Percentiles rank a stretch among this genome's conserved stretches.
Evolutionary conservation across 495 filamentous ascomycete genomes (phyloP).

Genomic region (Collariella sp.): DNA sequence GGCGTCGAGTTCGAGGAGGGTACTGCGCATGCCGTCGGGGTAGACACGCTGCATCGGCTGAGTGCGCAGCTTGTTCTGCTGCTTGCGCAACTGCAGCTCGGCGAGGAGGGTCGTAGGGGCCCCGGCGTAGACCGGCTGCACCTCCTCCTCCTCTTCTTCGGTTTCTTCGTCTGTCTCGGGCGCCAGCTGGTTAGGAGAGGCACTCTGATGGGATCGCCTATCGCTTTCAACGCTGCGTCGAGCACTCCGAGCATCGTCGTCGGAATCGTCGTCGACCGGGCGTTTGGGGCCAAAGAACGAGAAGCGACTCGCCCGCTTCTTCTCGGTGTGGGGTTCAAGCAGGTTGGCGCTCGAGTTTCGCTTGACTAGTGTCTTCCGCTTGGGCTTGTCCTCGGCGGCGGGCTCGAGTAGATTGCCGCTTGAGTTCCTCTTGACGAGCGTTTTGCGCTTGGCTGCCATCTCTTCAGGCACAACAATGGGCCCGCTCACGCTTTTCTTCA

Average conservation of each 20-base stretch:
- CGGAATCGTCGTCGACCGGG: slow-evolving; percentile 12
- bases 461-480: neutral
- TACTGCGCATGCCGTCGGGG: slow-evolving; percentile 75
- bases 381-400: slow-evolving; percentile 2
- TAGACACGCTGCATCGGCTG: slow-evolving; percentile 57
- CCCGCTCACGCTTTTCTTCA: slow-evolving; percentile 8
- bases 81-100: slow-evolving; percentile 82
- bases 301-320: slow-evolving; percentile 33
- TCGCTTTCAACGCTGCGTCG: neutral
- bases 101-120: slow-evolving; percentile 85
- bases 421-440: slow-evolving; percentile 11
- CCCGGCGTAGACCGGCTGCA: slow-evolving; percentile 46
- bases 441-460: slow-evolving; percentile 3
- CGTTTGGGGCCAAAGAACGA: slow-evolving; percentile 21
- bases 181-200: slow-evolving; percentile 19
- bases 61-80: slow-evolving; percentile 67
- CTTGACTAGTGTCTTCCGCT: slow-evolving; percentile 19
- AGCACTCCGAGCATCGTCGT: neutral
- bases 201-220: neutral
- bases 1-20: slow-evolving; percentile 81
- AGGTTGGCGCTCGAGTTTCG: slow-evolving; percentile 13
- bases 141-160: slow-evolving; percentile 26
- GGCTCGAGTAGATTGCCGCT: slow-evolving; percentile 6
- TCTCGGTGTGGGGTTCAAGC: slow-evolving; percentile 16
- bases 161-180: slow-evolving; percentile 22